Conservation (phyloP, 805 yeast species). For the Priceomyces medius region DNA sequence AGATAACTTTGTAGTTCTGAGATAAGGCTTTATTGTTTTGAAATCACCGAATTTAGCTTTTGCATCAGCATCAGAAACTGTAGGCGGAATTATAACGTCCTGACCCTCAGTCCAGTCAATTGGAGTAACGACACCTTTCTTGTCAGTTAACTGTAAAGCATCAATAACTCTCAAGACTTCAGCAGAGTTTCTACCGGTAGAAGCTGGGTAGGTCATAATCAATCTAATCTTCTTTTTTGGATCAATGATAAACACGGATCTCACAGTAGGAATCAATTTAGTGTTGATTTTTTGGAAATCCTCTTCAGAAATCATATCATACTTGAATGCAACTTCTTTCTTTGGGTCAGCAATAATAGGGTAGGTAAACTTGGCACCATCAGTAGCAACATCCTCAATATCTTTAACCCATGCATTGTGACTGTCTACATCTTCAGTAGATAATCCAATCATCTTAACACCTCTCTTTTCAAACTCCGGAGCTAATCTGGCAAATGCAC, state of each 20-base stretch:
- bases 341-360: constrained; percentile 69
- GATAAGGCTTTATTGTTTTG: constrained; percentile 60
- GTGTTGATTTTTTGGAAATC: constrained; percentile 60
- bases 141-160: constrained; percentile 65
- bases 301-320: constrained; percentile 69
- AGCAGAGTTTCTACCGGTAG: constrained; percentile 74
- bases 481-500: constrained; percentile 70
- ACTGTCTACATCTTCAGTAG: constrained; percentile 61
- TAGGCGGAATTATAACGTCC: constrained; percentile 71
- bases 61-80: constrained; percentile 60
- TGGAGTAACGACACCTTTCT: constrained; percentile 64
- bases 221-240: constrained; percentile 63
- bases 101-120: constrained; percentile 73
- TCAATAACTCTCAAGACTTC: constrained; percentile 70
- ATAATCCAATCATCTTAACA: constrained; percentile 65
- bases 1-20: constrained; percentile 49
- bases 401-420: constrained; percentile 71
- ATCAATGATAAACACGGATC: constrained; percentile 72
- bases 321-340: constrained; percentile 58
- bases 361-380: constrained; percentile 54
- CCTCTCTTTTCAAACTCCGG: constrained; percentile 67
- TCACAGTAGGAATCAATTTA: constrained; percentile 65
- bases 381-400: constrained; percentile 59
- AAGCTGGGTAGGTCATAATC: constrained; percentile 67
- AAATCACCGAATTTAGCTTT: constrained; percentile 60